phyloP scores from a whole-genome alignment of 176 grass and related monocot genomes.

The Olyra latifolia region DNA sequence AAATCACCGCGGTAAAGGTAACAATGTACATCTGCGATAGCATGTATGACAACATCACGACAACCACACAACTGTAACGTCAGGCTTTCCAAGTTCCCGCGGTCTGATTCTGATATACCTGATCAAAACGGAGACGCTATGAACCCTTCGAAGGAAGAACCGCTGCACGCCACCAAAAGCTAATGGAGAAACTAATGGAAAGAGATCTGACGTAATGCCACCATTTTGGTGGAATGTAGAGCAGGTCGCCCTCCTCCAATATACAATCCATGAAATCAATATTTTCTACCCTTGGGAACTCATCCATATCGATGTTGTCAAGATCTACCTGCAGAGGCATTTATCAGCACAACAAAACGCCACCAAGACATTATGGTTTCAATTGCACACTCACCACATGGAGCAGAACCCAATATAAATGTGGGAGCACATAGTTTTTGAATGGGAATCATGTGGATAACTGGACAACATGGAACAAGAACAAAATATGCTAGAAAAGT shows the following conservation, averaged over 20 bases:
- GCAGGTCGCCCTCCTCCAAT: constrained; percentile 88
- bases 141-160: background rate
- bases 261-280: constrained; percentile 83
- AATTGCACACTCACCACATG: background rate
- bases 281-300: constrained; percentile 59
- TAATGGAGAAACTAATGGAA: constrained; percentile 83
- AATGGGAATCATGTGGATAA: background rate
- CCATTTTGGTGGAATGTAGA: constrained; percentile 97
- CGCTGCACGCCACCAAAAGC: constrained; percentile 82
- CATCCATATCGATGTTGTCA: constrained; percentile 59
- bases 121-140: constrained; percentile 7
- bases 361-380: background rate
- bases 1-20: constrained; percentile 2
- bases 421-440: background rate
- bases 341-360: constrained; percentile 20
- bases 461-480: background rate
- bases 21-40: constrained; percentile 14
- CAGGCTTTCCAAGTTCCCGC: constrained; percentile 26
- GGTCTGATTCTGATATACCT: constrained; percentile 20
- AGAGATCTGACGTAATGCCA: constrained; percentile 95
- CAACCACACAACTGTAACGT: constrained; percentile 17
- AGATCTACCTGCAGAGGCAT: constrained; percentile 72
- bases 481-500: background rate
- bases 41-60: constrained; percentile 17
- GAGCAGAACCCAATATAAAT: background rate